Conservation (phyloP, 2,329 filamentous ascomycete species). For the Xylariaceae sp. region DNA sequence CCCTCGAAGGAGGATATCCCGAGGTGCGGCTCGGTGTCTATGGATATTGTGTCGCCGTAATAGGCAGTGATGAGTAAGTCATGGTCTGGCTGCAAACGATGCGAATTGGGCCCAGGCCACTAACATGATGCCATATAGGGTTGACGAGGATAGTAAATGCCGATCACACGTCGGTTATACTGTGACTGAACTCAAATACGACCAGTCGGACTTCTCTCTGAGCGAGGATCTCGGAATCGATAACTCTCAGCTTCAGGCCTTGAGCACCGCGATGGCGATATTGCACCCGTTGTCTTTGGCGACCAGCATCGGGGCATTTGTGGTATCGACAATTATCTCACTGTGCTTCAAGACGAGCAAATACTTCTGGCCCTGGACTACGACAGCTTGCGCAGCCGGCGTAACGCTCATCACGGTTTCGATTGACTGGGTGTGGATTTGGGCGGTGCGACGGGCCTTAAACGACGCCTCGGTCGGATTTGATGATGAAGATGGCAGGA, state of each 20-base stretch:
- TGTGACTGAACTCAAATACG: neutral
- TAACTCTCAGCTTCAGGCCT: too few species aligned
- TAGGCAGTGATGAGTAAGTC: neutral
- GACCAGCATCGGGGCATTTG: neutral
- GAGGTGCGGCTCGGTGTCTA: neutral
- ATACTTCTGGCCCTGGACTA: neutral
- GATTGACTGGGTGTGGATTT: neutral
- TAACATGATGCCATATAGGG: neutral
- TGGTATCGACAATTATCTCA: neutral
- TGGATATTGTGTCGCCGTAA: neutral
- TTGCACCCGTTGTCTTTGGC: neutral
- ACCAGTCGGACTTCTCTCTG: neutral
- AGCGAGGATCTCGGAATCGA: neutral
- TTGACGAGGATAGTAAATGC: neutral
- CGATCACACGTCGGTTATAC: neutral
- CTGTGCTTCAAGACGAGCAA: slow-evolving; percentile 1
- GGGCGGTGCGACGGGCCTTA: neutral
- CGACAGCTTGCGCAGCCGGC: neutral
- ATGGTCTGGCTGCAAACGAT: neutral
- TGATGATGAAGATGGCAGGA: too few species aligned
- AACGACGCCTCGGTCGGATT: neutral
- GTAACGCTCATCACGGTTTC: neutral
- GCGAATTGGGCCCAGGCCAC: neutral
- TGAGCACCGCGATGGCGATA: neutral
- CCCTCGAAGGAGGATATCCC: neutral